Base-by-base conservation (phyloP, 192 early-diverging fungal species). In the Coemansia sp. region DNA sequence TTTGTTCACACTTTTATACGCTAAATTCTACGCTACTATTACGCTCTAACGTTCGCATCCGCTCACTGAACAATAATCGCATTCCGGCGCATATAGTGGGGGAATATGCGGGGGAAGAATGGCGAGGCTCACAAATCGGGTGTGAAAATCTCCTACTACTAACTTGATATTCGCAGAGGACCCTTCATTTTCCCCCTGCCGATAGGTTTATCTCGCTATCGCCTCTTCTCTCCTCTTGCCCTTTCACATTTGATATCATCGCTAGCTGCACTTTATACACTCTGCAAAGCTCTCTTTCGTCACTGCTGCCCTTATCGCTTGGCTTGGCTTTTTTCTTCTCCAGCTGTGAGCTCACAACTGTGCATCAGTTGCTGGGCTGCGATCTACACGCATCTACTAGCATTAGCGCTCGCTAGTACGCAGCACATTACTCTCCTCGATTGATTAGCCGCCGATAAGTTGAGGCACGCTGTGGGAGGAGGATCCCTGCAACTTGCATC, bases 311-410 rank as follows among this genome's bases (percentile, higher is more conserved):
- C 42, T 45, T 45, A 45, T 45, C 42, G 18, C 42, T 20, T 45
- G 18, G 18, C 18, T 45, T 45, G 42, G 20, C 42, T 45, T 31
- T 31, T 31, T 31, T n/a, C n/a, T 4, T n/a, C 18, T 20, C 18
- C 42, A 20, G n/a, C 18, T 20, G 42, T 45, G 42, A 45, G 16
- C 8, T 20, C 8, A 45, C 8, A 20, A n/a, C 31, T 18, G n/a
- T n/a, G 18, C 42, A 45, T 45, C 18, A 18, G 42, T 18, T 45
- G 42, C 18, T n/a, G 28, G 28, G 14, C 26, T 53, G 50, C 26
- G 50, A 53, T 53, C 50, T 53, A 50, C 47, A 50, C 47, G 23
- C 47, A 50, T 50, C 16, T 50, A 50, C 47, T 50, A 50, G 47
- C 21, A 25, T 50, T 50, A 26, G 23, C 23, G 10, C 47, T 50